Base-by-base conservation (phyloP, 495 filamentous ascomycete genomes). In the Xylaria palmicola region DNA sequence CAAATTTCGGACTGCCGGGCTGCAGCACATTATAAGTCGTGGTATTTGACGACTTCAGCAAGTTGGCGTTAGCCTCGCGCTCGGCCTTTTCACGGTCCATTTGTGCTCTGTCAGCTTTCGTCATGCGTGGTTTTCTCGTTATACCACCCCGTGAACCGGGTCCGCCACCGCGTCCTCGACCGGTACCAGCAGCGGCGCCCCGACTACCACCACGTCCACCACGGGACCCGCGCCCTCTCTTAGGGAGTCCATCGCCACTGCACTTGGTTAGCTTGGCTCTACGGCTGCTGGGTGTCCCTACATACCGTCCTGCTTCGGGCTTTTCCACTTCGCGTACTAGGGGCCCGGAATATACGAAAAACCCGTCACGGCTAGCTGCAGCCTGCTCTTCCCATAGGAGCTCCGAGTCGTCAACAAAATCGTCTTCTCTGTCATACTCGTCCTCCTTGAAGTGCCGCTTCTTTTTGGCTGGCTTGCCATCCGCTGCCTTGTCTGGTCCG, bases 351-450 rank as follows among this genome's bases (percentile, higher is more conserved):
- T 94, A 92, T 20, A 93, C 90, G 67, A 93, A 93, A 75, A 93
- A 94, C 4, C 91, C 89, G 76, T 98, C 95, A 64, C 92, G 90
- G 56, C 90, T 93, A 20, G 92, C 92, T 17, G 92, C 91, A 20
- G 94, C 93, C 71, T 93, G 90, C 73, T 96, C 91, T 75, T 98
- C 92, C 92, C 93, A 98, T 7, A 93, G 83, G 76, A 97, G 68
- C 69, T 98, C 94, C 13, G 91, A 93, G 73, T 98, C 94, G 70
- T 98, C 94, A 56, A 98, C 93, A 71, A 98, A 98, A 34, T 92
- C 93, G 68, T 98, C 94, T 54, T 94, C 91, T 63, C 91, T 91
- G 74, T 97, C 92, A 68, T 98, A 98, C 62, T 96, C 90, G 66
- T 98, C 94, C 62, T 93, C 88, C 77, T 94, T 96, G 81, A 87